Conservation (phyloP, 768 basidiomycete species). For the Coprinopsis strossmayeri region DNA sequence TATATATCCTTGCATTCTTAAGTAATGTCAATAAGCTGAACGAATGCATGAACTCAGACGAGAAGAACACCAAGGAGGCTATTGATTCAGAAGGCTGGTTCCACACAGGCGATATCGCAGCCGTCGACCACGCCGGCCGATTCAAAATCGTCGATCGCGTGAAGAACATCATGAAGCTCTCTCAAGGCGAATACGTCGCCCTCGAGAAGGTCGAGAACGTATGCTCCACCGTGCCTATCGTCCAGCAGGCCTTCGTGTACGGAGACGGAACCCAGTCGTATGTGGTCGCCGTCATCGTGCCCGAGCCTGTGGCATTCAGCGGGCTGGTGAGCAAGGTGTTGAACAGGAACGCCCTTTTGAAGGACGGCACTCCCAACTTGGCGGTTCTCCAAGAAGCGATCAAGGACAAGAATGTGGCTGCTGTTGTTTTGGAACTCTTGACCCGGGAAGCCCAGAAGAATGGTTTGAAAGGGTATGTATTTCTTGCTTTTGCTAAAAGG, state of each 20-base stretch:
- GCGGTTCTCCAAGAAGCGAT: constrained; percentile 43
- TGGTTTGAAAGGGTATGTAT: constrained; percentile 65
- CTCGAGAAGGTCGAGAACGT: constrained; percentile 88
- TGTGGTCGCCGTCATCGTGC: constrained; percentile 74
- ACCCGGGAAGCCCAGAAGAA: constrained; percentile 52
- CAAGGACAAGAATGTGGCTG: constrained; percentile 38
- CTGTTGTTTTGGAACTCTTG: constrained; percentile 42
- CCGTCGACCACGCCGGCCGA: constrained; percentile 70
- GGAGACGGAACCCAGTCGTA: constrained; percentile 86
- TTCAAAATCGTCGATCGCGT: constrained; percentile 89
- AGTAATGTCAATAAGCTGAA: too few relatives aligned
- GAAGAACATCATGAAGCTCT: constrained; percentile 98
- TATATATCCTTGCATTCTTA: too few relatives aligned
- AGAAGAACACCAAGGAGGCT: constrained; percentile 70
- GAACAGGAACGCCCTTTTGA: constrained; percentile 35
- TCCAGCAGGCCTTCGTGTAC: constrained; percentile 79
- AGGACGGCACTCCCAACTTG: constrained; percentile 29
- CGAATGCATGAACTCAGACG: too few relatives aligned
- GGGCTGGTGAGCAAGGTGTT: constrained; percentile 44
- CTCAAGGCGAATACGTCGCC: constrained; percentile 97
- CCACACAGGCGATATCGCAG: constrained; percentile 83
- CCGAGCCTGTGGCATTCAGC: constrained; percentile 73
- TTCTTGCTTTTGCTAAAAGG: not conserved
- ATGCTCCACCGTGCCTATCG: constrained; percentile 61
- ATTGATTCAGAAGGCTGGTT: constrained; percentile 87